These are phyloP conservation scores for Epichloe coenophiala DNA, from an alignment of 2,329 filamentous ascomycete species.

Conservation along the genomic window DNA sequence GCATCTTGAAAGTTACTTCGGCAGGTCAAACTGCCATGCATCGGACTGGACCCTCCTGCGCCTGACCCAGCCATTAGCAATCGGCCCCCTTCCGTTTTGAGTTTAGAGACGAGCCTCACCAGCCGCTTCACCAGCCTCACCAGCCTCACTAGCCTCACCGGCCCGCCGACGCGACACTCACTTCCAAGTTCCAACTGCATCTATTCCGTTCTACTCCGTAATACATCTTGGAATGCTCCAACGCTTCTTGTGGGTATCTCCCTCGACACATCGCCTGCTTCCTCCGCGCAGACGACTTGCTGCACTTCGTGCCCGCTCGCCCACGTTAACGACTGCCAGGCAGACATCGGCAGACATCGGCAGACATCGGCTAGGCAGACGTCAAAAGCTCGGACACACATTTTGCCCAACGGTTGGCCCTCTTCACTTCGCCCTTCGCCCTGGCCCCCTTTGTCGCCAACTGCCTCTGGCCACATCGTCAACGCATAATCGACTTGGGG, in stretches of 20 bases:
- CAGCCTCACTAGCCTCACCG: too few relatives aligned
- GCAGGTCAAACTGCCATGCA: too few relatives aligned
- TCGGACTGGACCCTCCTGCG: neutral
- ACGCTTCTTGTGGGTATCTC: neutral
- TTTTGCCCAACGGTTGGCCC: neutral
- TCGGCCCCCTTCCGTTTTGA: neutral
- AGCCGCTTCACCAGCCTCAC: too few relatives aligned
- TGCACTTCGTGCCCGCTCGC: neutral
- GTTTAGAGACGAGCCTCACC: too few relatives aligned
- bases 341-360: too few relatives aligned
- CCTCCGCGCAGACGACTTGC: neutral
- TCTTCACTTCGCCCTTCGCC: neutral
- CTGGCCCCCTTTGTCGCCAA: neutral
- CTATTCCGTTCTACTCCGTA: too few relatives aligned
- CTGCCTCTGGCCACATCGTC: neutral
- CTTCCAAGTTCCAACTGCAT: too few relatives aligned
- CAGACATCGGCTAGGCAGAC: too few relatives aligned
- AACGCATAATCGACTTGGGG: too few relatives aligned
- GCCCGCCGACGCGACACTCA: too few relatives aligned
- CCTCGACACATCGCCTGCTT: neutral
- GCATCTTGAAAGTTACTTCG: too few relatives aligned
- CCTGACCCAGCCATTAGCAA: neutral
- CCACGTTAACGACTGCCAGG: neutral
- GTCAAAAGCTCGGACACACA: neutral
- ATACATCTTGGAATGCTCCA: neutral